Base-by-base conservation (phyloP, 805 yeast species). In the Kuraishia borneana region DNA sequence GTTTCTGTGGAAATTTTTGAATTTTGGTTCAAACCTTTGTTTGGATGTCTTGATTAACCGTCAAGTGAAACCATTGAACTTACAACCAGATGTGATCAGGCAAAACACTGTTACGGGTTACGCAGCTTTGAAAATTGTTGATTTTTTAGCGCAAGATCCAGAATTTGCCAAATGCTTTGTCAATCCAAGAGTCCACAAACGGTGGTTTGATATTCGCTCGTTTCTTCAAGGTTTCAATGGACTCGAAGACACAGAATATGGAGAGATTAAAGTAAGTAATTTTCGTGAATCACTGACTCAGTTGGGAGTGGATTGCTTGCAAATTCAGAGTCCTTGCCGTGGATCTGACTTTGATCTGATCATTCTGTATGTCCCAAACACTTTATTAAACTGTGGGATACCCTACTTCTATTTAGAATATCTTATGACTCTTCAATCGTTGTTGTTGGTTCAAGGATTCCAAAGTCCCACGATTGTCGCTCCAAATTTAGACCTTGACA, bases 401-500 rank as follows among this genome's bases (percentile, higher is more conserved):
- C 61, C 66, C 2, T 60, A 60, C 40, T 56, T 63, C 37, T 69
- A 68, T 39, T 36, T 58, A 9, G 77, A 71, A 44, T 71, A 56
- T 42, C 38, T 70, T 26, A 51, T 60, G 29, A 50, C 65, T 3
- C 41, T 68, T 30, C 54, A 63, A 18, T 56, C 61, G 2, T 48
- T 63, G 14, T 50, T 72, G 22, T 54, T 61, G 19, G 50, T 62
- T 33, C 71, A 67, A 41, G 77, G 77, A 1, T 70, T 71, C 41
- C 38, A 46, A 18, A 67, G 63, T 40, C 77, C 78, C 1, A 62
- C 58, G 3, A 51, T 65, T 3, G 63, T 63, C 27, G 53, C 67
- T 6, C 48, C 61, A 16, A 58, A 64, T 17, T 26, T 16, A 16
- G 14, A 12, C 12, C 27, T 16, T 18, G 8, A 18, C 21, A 41